Evolutionary conservation across 306 rosid genomes (phyloP).

Genomic region (Geum urbanum): DNA sequence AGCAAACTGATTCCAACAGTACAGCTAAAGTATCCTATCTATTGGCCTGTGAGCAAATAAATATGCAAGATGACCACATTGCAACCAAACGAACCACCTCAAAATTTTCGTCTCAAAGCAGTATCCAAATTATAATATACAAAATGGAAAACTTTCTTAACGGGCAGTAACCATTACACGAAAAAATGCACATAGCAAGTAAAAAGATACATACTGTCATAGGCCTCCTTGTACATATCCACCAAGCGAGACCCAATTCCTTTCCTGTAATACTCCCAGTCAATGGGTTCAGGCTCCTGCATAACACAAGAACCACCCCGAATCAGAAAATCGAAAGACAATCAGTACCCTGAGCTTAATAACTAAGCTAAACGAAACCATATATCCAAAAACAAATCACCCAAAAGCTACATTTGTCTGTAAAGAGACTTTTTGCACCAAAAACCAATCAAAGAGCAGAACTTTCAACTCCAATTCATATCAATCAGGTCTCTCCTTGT

Average conservation of each 20-base stretch:
- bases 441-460: background rate
- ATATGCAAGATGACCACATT: background rate
- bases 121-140: background rate
- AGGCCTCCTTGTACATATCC: constrained; percentile 95
- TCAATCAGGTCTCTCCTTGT: background rate
- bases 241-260: constrained; percentile 94
- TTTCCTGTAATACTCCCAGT: constrained; percentile 94
- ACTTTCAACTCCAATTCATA: background rate
- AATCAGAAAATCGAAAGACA: constrained; percentile 6
- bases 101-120: background rate
- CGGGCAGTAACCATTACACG: background rate
- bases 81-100: constrained; percentile 6
- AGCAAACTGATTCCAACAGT: background rate
- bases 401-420: background rate
- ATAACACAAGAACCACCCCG: constrained; percentile 14
- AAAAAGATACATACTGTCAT: constrained; percentile 63
- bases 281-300: constrained; percentile 98
- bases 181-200: constrained; percentile 1
- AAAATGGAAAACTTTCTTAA: background rate
- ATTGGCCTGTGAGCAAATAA: background rate
- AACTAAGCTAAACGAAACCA: background rate
- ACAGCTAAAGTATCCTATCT: background rate
- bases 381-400: background rate
- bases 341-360: background rate
- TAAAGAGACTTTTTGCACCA: background rate